Conservation (phyloP, 139 green algal genomes). For the Micractinium conductrix region DNA sequence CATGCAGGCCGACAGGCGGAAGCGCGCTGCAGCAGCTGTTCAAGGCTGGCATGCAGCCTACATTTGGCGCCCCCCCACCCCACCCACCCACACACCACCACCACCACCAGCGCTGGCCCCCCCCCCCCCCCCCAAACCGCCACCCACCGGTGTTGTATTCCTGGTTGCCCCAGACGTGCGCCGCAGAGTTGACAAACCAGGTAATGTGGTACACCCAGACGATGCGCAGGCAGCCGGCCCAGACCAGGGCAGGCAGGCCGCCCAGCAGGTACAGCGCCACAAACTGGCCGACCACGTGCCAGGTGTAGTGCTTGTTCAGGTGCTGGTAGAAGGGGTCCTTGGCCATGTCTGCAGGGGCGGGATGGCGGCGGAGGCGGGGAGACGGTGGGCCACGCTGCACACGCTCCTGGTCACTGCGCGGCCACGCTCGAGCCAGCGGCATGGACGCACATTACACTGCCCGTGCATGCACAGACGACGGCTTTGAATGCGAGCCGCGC, state of each 20-base stretch:
- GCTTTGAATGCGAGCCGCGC: too few species aligned
- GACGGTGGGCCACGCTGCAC: too few species aligned
- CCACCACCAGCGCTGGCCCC: background rate
- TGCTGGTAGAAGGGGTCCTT: constrained; percentile 93
- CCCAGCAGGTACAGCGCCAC: constrained; percentile 84
- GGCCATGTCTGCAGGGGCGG: constrained; percentile 76
- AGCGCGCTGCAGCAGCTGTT: too few species aligned
- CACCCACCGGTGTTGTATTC: constrained; percentile 85
- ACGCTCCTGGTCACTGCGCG: too few species aligned
- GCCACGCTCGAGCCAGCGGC: too few species aligned
- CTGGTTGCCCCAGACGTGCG: constrained; percentile 96
- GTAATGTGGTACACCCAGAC: constrained; percentile 99
- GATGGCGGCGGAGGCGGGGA: background rate
- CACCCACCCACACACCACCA: too few species aligned
- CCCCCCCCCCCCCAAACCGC: background rate
- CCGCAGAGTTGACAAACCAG: constrained; percentile 98
- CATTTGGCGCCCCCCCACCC: too few species aligned
- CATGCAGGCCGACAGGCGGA: too few species aligned
- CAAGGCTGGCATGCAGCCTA: too few species aligned
- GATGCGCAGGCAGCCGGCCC: constrained; percentile 90
- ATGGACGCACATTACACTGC: too few species aligned
- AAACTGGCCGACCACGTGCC: constrained; percentile 87
- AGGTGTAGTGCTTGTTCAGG: constrained; percentile 87
- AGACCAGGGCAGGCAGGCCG: constrained; percentile 91
- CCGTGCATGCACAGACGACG: too few species aligned